Evolutionary conservation across 805 yeast genomes (phyloP).

Genomic region (Alloascoidea africana): DNA sequence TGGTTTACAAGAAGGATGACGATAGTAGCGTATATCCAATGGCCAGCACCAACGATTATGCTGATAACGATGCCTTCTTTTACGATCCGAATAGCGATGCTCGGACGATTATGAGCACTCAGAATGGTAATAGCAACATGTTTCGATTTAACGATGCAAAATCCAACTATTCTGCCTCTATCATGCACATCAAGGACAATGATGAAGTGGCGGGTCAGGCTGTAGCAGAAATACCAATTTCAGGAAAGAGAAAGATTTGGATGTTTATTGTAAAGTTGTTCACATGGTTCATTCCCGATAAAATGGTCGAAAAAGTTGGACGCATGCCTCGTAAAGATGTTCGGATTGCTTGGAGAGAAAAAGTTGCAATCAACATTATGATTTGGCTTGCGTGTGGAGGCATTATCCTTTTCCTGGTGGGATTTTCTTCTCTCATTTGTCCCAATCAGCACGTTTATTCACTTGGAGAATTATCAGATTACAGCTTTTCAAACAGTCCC

Average conservation of each 20-base stretch:
- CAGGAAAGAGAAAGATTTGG: constrained; percentile 20
- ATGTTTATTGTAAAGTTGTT: constrained; percentile 19
- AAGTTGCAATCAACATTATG: constrained; percentile 23
- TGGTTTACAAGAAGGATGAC: constrained; percentile 15
- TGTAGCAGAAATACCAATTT: constrained; percentile 14
- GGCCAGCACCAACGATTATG: constrained; percentile 7
- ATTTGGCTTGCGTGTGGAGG: constrained; percentile 23
- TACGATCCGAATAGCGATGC: constrained; percentile 18
- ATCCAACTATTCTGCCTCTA: constrained; percentile 12
- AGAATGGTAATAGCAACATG: constrained; percentile 17
- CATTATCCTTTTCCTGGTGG: constrained; percentile 18
- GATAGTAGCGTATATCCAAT: constrained; percentile 11
- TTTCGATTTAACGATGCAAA: constrained; percentile 14
- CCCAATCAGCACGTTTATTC: constrained; percentile 22
- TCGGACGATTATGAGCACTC: constrained; percentile 6
- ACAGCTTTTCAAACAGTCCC: constrained; percentile 15
- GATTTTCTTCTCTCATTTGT: constrained; percentile 23
- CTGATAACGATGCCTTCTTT: constrained; percentile 15
- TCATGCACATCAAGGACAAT: constrained; percentile 14
- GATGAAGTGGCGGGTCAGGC: constrained; percentile 17
- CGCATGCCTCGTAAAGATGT: constrained; percentile 18
- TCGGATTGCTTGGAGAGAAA: constrained; percentile 26
- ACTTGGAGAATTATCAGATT: constrained; percentile 16
- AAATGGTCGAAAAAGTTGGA: constrained; percentile 15
- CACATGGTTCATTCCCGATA: constrained; percentile 25